Evolutionary conservation across 768 basidiomycete genomes (phyloP).

Genomic region (Arthromyces matolae): DNA sequence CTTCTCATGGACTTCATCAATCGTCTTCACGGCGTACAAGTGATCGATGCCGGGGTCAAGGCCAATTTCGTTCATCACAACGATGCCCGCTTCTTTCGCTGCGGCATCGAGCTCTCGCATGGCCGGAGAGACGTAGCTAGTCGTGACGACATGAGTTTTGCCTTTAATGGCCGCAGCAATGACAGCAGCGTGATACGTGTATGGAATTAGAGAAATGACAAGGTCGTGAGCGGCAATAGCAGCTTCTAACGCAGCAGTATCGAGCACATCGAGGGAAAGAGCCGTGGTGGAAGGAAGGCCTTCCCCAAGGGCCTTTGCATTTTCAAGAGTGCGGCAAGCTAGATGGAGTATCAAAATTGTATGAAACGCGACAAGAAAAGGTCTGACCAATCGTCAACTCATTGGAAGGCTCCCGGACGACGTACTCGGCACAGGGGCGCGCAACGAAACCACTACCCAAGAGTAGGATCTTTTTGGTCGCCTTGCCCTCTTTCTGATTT

Average conservation of each 20-base stretch:
- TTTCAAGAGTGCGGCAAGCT: slow-evolving; percentile 87
- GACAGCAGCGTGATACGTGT: slow-evolving; percentile 84
- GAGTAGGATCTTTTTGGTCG: slow-evolving; percentile 71
- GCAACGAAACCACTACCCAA: slow-evolving; percentile 96
- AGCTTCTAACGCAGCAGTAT: slow-evolving; percentile 68
- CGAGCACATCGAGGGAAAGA: slow-evolving; percentile 77
- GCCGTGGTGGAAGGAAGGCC: slow-evolving; percentile 69
- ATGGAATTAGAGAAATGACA: slow-evolving; percentile 95
- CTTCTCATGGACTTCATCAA: slow-evolving; percentile 88
- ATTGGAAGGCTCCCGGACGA: slow-evolving; percentile 78
- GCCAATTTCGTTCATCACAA: slow-evolving; percentile 97
- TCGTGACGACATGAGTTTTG: slow-evolving; percentile 94
- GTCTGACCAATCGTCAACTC: slow-evolving; percentile 72
- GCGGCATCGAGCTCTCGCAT: slow-evolving; percentile 84
- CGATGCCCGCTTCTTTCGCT: slow-evolving; percentile 83
- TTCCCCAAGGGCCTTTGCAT: slow-evolving; percentile 64
- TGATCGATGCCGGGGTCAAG: slow-evolving; percentile 96
- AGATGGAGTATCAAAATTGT: neutral
- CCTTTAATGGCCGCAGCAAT: slow-evolving; percentile 88
- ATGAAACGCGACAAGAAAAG: neutral
- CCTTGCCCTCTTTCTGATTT: slow-evolving; percentile 29
- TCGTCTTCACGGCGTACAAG: slow-evolving; percentile 90
- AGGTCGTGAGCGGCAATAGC: slow-evolving; percentile 85
- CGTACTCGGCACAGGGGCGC: slow-evolving; percentile 92
- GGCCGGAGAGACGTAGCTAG: slow-evolving; percentile 88